phyloP scores from a whole-genome alignment of 140 eudicot genomes.

The Stevia rebaudiana region DNA sequence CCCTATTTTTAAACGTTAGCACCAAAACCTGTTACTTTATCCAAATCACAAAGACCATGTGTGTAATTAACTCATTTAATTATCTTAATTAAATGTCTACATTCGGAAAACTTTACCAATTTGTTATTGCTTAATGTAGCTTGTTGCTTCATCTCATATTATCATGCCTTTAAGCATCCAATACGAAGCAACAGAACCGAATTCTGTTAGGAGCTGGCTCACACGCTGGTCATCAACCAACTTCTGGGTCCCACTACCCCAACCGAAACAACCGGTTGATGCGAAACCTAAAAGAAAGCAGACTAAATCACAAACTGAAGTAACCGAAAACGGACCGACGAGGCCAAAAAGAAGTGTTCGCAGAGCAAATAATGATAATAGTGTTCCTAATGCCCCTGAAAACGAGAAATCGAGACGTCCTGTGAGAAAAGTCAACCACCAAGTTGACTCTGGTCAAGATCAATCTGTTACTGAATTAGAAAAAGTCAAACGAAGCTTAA shows the following conservation, averaged over 20 bases:
- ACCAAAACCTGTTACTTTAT: no score
- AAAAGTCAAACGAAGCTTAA: constrained; percentile 74
- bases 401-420: constrained; percentile 51
- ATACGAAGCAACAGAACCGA: constrained; percentile 59
- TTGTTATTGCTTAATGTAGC: constrained; percentile 38
- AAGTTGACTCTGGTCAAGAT: constrained; percentile 55
- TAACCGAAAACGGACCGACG: constrained; percentile 34
- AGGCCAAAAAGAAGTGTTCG: constrained; percentile 57
- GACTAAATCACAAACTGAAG: constrained; percentile 32
- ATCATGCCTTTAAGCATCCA: constrained; percentile 63
- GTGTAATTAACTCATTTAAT: no score
- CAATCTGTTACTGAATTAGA: constrained; percentile 79
- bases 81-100: background rate
- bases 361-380: constrained; percentile 46
- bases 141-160: constrained; percentile 50
- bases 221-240: constrained; percentile 67
- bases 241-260: constrained; percentile 70
- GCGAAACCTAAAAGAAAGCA: constrained; percentile 48
- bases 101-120: constrained; percentile 9
- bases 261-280: constrained; percentile 33
- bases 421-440: constrained; percentile 53
- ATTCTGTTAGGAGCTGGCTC: constrained; percentile 74
- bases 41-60: no score
- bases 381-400: constrained; percentile 40
- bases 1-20: no score